Evolutionary conservation across 805 yeast species (phyloP).

Genomic region (Lachancea sp.): DNA sequence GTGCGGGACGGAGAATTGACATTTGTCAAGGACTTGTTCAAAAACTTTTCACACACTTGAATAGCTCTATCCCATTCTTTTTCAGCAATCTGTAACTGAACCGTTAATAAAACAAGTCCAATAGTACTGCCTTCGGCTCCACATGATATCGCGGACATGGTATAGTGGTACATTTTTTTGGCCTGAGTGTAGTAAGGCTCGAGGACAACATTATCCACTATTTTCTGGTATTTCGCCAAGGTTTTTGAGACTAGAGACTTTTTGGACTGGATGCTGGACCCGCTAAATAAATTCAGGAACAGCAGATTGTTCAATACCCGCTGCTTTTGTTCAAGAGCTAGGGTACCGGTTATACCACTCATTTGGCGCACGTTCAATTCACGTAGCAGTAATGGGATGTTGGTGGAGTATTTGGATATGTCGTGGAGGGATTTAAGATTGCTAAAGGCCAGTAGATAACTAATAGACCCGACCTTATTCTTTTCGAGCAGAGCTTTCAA

Average conservation of each 20-base stretch:
- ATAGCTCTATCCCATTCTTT: constrained; percentile 29
- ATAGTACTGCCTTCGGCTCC: constrained; percentile 18
- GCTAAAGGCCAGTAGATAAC: constrained; percentile 28
- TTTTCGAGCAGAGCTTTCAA: constrained; percentile 31
- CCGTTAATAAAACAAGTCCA: constrained; percentile 22
- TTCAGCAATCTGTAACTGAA: constrained; percentile 26
- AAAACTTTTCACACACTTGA: constrained; percentile 20
- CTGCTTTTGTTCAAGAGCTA: constrained; percentile 26
- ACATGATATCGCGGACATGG: constrained; percentile 19
- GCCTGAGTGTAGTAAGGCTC: constrained; percentile 30
- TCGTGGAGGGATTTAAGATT: constrained; percentile 28
- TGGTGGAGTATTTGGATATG: constrained; percentile 28
- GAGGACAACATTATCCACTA: constrained; percentile 20
- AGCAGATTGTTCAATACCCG: constrained; percentile 17
- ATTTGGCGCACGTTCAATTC: constrained; percentile 29
- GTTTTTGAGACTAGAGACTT: constrained; percentile 21
- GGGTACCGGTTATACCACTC: constrained; percentile 18
- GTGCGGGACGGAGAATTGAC: constrained; percentile 8
- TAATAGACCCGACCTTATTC: constrained; percentile 21
- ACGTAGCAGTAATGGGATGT: constrained; percentile 30
- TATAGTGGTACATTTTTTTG: constrained; percentile 23
- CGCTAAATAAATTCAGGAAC: constrained; percentile 26
- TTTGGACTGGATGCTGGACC: constrained; percentile 17
- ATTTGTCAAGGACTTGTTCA: constrained; percentile 11
- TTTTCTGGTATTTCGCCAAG: constrained; percentile 18